phyloP scores from a whole-genome alignment of 2,329 filamentous ascomycete genomes.

The Phialophora macrospora region DNA sequence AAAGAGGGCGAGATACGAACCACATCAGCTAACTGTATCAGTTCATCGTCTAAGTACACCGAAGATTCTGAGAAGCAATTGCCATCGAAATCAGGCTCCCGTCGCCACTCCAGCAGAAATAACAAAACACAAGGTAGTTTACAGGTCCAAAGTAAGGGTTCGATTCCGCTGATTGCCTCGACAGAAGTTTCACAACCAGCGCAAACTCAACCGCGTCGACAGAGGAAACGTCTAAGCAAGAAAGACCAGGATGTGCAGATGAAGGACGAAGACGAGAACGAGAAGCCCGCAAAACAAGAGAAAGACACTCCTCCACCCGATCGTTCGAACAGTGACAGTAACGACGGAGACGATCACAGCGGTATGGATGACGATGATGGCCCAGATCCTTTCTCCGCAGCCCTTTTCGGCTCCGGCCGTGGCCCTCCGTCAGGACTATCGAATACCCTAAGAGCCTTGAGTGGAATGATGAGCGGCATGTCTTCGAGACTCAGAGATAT shows the following conservation, averaged over 20 bases:
- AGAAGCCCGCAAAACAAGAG: slow-evolving; percentile 47
- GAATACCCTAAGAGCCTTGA: slow-evolving; percentile 81
- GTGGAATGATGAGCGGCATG: slow-evolving; percentile 88
- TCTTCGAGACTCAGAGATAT: slow-evolving; percentile 79
- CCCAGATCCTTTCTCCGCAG: slow-evolving; percentile 64
- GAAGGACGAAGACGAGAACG: slow-evolving; percentile 62
- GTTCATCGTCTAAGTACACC: slow-evolving; percentile 67
- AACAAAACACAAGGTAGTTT: slow-evolving; percentile 63
- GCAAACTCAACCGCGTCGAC: slow-evolving; percentile 49
- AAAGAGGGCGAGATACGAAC: slow-evolving; percentile 29
- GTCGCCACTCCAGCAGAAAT: slow-evolving; percentile 70
- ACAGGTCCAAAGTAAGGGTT: slow-evolving; percentile 45
- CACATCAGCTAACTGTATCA: slow-evolving; percentile 44
- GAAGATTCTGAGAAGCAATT: slow-evolving; percentile 64
- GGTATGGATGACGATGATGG: slow-evolving; percentile 65
- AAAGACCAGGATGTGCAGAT: slow-evolving; percentile 70
- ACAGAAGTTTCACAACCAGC: slow-evolving; percentile 45
- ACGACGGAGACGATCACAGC: slow-evolving; percentile 60
- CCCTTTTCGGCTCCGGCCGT: slow-evolving; percentile 68
- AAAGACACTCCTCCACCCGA: slow-evolving; percentile 50
- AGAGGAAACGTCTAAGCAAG: slow-evolving; percentile 60
- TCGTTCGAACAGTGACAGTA: slow-evolving; percentile 67
- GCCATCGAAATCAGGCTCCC: slow-evolving; percentile 66
- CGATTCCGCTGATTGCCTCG: slow-evolving; percentile 7
- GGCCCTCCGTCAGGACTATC: slow-evolving; percentile 70